Base-by-base conservation (phyloP, 768 basidiomycete genomes). In the Suillus ampliporus region DNA sequence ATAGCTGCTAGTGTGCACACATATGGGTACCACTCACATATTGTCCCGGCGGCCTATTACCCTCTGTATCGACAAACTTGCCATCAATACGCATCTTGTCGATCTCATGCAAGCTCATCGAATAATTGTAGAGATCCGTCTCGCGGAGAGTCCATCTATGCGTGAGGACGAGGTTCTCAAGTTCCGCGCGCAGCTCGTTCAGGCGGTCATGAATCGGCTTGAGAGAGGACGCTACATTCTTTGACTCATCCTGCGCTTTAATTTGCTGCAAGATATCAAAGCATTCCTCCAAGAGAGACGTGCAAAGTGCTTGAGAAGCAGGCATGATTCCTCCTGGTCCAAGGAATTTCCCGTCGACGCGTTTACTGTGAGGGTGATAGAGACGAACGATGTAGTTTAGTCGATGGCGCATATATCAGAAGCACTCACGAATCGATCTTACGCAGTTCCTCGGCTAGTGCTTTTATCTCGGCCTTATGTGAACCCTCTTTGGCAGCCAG, bases 21-120 rank as follows among this genome's bases (percentile, higher is more conserved):
- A 58, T 17, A 40, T 31, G 26, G 15, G 14, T 28, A 34, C 14
- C 19, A 78, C 92, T 68, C 67, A 96, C 97, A 74, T 94, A 97
- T 90, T 99, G 97, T 11, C 97, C 97, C 60, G 90, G 82, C 3
- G 97, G 95, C 57, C 90, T 84, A 72, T 94, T 91, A 3, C 96
- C 97, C 44, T 99, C 95, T 0, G 90, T 83, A 71, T 99, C 96
- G 7, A 97, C 89, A 72, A 99, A 99, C 77, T 97, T 97, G 61
- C 97, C 97, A 65, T 99, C 95, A 7, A 98, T 87, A 26, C 97
- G 82, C 95, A 99, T 95, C 77, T 91, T 90, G 77, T 99, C 97
- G 44, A 99, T 96, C 76, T 99, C 96, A 71, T 95, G 90, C 64
- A 99, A 78, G 73, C 93, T 93, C 58, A 95, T 81, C 23, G 94